These are phyloP conservation scores for Candida quercuum DNA, from an alignment of 805 yeast genomes.

Conservation along the genomic window DNA sequence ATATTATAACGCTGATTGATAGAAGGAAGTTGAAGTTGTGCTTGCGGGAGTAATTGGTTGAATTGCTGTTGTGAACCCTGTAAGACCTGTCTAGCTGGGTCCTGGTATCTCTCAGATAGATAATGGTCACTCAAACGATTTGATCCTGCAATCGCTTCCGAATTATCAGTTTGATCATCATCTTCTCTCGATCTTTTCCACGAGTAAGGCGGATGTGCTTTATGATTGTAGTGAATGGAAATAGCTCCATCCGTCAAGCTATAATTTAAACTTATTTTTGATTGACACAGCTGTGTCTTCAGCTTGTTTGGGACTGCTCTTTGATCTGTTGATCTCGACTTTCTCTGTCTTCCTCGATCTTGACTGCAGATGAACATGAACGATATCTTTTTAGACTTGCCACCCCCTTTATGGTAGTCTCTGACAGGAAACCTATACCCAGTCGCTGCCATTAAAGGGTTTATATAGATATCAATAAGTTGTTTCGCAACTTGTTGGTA, in stretches of 20 bases:
- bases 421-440: constrained; percentile 40
- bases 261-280: constrained; percentile 34
- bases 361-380: constrained; percentile 43
- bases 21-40: background rate
- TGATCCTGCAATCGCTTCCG: background rate
- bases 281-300: constrained; percentile 36
- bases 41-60: background rate
- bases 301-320: constrained; percentile 33
- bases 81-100: constrained; percentile 9
- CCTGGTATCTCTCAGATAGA: constrained; percentile 7
- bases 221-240: constrained; percentile 33
- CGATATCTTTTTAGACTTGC: constrained; percentile 34
- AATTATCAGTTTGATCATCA: background rate
- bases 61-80: constrained; percentile 5
- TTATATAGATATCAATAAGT: constrained; percentile 30
- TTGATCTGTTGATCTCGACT: constrained; percentile 34
- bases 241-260: constrained; percentile 33
- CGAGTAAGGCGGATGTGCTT: constrained; percentile 33
- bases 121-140: background rate
- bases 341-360: constrained; percentile 36
- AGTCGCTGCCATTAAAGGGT: constrained; percentile 35
- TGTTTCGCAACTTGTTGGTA: constrained; percentile 31
- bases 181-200: constrained; percentile 20
- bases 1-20: background rate
- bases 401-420: constrained; percentile 40